These are phyloP conservation scores for Calophaca sinica DNA, from an alignment of 306 rosid genomes.

Conservation along the genomic window DNA sequence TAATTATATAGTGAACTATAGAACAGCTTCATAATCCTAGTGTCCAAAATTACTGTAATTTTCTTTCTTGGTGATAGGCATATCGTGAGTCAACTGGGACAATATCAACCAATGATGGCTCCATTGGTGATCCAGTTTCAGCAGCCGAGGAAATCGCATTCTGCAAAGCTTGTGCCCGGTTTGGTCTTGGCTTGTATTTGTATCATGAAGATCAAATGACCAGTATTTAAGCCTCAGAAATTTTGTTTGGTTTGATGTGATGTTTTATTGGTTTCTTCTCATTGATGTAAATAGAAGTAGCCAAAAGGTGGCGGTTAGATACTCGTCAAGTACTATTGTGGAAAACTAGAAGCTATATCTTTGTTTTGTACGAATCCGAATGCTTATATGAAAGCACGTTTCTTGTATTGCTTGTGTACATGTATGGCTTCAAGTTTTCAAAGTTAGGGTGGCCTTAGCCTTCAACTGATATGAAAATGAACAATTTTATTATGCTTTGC, in stretches of 20 bases:
- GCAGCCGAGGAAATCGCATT: constrained; percentile 98
- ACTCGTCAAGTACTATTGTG: constrained; percentile 30
- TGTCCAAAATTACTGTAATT: constrained; percentile 6
- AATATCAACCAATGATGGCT: constrained; percentile 59
- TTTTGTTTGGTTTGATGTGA: constrained; percentile 36
- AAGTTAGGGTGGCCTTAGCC: too few relatives aligned
- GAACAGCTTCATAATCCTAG: constrained; percentile 1
- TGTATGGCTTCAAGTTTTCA: too few relatives aligned
- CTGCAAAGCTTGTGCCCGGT: constrained; percentile 96
- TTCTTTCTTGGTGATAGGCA: constrained; percentile 62
- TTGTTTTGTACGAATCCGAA: constrained; percentile 34
- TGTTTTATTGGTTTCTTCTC: constrained; percentile 27
- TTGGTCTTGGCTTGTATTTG: constrained; percentile 96
- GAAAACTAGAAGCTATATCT: constrained; percentile 40
- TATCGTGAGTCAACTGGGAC: constrained; percentile 96
- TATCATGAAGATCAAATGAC: constrained; percentile 74
- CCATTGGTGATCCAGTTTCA: constrained; percentile 79
- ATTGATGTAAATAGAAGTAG: constrained; percentile 46
- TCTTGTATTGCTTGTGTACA: too few relatives aligned
- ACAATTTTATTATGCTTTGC: too few relatives aligned
- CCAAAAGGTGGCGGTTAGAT: constrained; percentile 8
- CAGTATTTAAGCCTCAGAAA: constrained; percentile 33
- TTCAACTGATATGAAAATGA: too few relatives aligned
- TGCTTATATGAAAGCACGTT: not conserved
- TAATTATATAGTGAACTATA: constrained; percentile 21